Evolutionary conservation across 208 protist genomes (phyloP), one percentile per base, ranked within the genome.

Genomic region (Naegleria gruberi): DNA sequence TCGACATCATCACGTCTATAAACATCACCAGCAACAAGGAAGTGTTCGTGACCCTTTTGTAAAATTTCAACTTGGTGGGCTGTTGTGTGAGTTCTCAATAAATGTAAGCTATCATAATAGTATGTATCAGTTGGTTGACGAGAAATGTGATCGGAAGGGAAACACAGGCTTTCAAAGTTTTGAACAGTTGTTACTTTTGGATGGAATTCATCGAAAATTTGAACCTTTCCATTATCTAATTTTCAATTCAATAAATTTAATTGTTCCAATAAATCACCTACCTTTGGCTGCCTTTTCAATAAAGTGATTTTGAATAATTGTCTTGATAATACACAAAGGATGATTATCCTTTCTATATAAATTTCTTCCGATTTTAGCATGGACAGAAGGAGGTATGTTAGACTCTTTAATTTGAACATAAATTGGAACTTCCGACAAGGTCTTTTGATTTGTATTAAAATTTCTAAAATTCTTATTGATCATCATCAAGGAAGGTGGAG

Each of bases 1-100:
- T 97, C 96, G 55, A 97, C 94, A 74, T 93, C 92, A 90, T 97
- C 96, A 23, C 96, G 90, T n/a, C 96, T 91, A 89, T 96, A 97
- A 0, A 97, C 95, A 90, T 97, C 95, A 42, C 95, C 95, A 17
- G 93, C 92, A 26, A 94, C 92, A 3, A 97, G 91, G 81, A 97
- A 97, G 4, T 82, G 41, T 12, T 65, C 89, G 12, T 92, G 26
- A 10, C 92, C 45, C 1, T 83, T 8, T 37, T 74, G 37, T 19
- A 96, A 34, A 5, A 96, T 19, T 82, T 95, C 46, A 40, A 34
- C 87, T 90, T 96, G 95, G 65, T 96, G 95, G 1, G 94, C 94
- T 82, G 74, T 92, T 3, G 94, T 95, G 87, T 96, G 95, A 34
- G 94, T 94, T 26, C 95, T 91, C 40, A 94, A 74, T 4, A 95